Percentiles rank a stretch among this genome's conserved stretches.
phyloP scores from a whole-genome alignment of 1,139 yeast species.

The Yamadazyma oceani region DNA sequence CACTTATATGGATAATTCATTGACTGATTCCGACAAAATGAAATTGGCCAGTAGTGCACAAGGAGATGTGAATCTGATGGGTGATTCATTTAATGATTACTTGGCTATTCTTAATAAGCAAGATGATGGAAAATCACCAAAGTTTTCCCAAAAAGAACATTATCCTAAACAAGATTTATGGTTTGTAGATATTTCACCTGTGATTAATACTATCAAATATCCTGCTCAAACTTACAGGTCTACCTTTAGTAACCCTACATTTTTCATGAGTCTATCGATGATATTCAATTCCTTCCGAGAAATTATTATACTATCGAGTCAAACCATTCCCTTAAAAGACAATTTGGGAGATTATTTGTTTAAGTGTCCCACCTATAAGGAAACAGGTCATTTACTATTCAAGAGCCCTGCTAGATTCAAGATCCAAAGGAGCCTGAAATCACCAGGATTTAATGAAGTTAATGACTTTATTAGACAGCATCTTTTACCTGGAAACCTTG shows the following conservation, averaged over 20 bases:
- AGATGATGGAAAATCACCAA: not conserved
- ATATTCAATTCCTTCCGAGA: constrained; percentile 37
- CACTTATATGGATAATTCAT: constrained; percentile 14
- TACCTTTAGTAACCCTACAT: constrained; percentile 18
- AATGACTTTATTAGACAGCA: constrained; percentile 24
- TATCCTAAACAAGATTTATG: constrained; percentile 28
- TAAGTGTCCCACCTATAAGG: constrained; percentile 18
- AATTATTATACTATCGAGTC: constrained; percentile 24
- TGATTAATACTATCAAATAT: constrained; percentile 16
- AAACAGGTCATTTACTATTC: constrained; percentile 30
- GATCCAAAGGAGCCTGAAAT: constrained; percentile 18
- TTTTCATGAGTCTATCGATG: constrained; percentile 22
- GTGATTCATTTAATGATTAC: constrained; percentile 14
- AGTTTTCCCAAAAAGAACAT: constrained; percentile 11
- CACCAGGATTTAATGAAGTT: constrained; percentile 34
- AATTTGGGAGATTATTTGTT: constrained; percentile 19
- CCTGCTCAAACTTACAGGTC: constrained; percentile 15
- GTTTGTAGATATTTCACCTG: constrained; percentile 27
- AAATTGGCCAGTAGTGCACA: constrained; percentile 22
- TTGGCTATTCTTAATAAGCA: constrained; percentile 6
- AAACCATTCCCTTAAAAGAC: constrained; percentile 29
- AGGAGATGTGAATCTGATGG: constrained; percentile 16
- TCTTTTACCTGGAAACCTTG: constrained; percentile 25
- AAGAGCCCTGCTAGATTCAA: constrained; percentile 24
- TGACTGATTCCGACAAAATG: constrained; percentile 20